Evolutionary conservation across 1,139 yeast genomes (phyloP), one percentile per base, ranked within the genome.

Genomic region (Lipomyces yarrowii): DNA sequence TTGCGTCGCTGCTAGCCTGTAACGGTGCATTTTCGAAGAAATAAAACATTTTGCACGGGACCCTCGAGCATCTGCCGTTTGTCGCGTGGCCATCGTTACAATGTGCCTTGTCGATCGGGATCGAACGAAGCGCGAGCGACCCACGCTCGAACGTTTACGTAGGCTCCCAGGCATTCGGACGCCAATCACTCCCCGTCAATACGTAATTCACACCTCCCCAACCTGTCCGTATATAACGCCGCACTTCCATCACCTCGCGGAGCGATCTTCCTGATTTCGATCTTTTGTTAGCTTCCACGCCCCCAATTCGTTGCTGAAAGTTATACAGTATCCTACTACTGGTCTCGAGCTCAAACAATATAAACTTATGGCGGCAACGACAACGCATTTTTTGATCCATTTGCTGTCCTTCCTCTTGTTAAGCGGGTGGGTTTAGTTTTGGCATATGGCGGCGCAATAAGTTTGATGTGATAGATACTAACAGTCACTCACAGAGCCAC

Each of bases 401-500:
- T 18, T 66, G 57, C n/a, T 52, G 51, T 68, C 69, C 15, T 60
- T 67, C 57, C 53, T 67, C 37, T 57, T 67, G 53, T 54, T 65
- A 11, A 59, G 66, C 3, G 70, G 70, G 69, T 68, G 37, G 23
- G 68, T 64, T 33, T 15, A 5, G 13, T 39, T 3, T 0, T 35
- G n/a, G 48, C 23, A n/a, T n/a, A n/a, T 42, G 7, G 48, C 2
- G 23, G 21, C 18, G 15, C 37, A 13, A 13, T 3, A 35, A 15
- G 15, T n/a, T 4, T 42, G 21, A 42, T 42, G 48, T 42, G 48
- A 42, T 42, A 42, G 48, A 15, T 42, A 18, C 23, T 42, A 3
- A 42, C 21, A 42, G 8, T 42, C 57, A 11, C 8, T 54, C 35
- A 30, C 60, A 86, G 86, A 55, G 77, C 86, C 15, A 74, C 80